Percentiles rank a stretch among this genome's conserved stretches.
Evolutionary conservation across 2,329 filamentous ascomycete genomes (phyloP).

Genomic region (Grosmannia serpens): DNA sequence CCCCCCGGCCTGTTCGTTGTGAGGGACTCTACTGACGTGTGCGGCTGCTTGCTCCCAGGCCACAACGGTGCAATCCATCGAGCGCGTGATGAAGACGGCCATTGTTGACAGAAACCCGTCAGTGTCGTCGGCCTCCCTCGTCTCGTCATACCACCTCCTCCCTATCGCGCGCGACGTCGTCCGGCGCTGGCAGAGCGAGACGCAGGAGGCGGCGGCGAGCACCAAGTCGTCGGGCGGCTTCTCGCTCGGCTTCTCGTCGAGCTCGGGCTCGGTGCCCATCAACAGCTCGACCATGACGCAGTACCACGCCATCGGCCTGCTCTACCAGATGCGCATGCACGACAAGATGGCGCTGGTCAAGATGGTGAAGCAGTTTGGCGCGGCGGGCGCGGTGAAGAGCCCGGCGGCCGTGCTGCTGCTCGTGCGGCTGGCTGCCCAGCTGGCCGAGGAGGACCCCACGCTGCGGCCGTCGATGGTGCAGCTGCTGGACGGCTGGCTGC

Average conservation of each 20-base stretch:
- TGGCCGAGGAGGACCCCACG: constrained; percentile 84
- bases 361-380: constrained; percentile 99
- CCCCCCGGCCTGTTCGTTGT: not conserved
- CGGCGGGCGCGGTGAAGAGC: constrained; percentile 85
- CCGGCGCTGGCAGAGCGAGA: constrained; percentile 95
- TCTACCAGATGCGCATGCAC: constrained; percentile 96
- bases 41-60: constrained; percentile 45
- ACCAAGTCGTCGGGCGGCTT: constrained; percentile 84
- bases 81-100: constrained; percentile 96
- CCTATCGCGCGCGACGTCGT: constrained; percentile 94
- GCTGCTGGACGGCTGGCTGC: constrained; percentile 88
- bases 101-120: constrained; percentile 99
- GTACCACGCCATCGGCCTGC: constrained; percentile 92
- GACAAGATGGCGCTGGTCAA: constrained; percentile 98
- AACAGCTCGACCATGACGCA: constrained; percentile 97
- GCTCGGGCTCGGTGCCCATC: constrained; percentile 50
- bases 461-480: constrained; percentile 94
- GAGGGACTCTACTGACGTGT: not conserved
- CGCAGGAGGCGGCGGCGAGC: constrained; percentile 87
- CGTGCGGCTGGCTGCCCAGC: constrained; percentile 81
- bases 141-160: constrained; percentile 95
- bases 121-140: constrained; percentile 87
- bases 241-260: constrained; percentile 80
- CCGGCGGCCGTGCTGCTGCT: constrained; percentile 87
- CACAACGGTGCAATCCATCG: constrained; percentile 92